Base-by-base conservation (phyloP, 306 rosid species). In the Purshia tridentata region DNA sequence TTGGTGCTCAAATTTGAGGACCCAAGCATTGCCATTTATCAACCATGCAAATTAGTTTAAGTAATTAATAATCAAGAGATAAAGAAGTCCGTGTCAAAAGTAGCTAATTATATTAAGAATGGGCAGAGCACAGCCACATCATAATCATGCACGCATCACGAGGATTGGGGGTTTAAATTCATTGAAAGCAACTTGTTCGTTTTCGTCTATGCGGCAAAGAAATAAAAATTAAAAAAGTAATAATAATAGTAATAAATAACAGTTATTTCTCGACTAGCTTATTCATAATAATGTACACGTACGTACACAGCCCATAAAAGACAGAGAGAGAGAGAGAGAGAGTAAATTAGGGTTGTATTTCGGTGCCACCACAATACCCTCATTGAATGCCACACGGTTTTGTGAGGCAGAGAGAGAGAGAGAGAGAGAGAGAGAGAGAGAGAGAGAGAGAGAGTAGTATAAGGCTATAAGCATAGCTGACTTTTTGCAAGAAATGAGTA, bases 401-500 rank as follows among this genome's bases (percentile, higher is more conserved):
- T 72, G 45, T 73, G 65, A 80, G 77, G 69, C 58, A 48, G 57
- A 63, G 15, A 59, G 50, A 68, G 49, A 13, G 35, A 77, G 42
- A 67, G 53, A 63, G 48, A 18, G 67, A 16, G 72, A 65, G 76
- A 35, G 51, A 74, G 69, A 37, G 10, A 10, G 62, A 65, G 51
- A 39, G 16, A 29, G 1, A 45, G 52, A 49, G 64, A 45, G 14
- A 12, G 29, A 48, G 7, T 62, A 59, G 74, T 50, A 76, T 57
- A 29, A 57, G n/a, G n/a, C n/a, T n/a, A n/a, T n/a, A n/a, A 73
- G 67, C 56, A 46, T 49, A 52, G 84, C 56, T 77, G 90, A 88
- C 88, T 76, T 85, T 81, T 81, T 40, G 82, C 59, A 52, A 73
- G 52, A 13, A 58, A 19, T n/a, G 75, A 85, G 88, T 90, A 84